Percentiles rank a stretch among this genome's conserved stretches.
Evolutionary conservation across 257 asterid genomes (phyloP).

Genomic region (Solanum pennellii): DNA sequence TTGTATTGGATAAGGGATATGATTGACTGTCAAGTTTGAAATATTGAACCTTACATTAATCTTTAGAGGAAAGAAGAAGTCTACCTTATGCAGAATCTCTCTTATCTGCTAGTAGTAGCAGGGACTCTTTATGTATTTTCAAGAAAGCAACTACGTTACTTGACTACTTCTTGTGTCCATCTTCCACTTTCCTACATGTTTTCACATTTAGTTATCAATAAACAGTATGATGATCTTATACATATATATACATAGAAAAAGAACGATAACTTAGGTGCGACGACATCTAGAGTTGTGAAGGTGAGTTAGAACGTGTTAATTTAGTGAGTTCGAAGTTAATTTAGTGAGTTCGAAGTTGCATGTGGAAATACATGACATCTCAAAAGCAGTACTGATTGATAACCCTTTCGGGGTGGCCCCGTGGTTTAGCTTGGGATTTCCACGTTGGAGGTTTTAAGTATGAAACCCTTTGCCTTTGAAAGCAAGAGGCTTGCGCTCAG

Average conservation of each 20-base stretch:
- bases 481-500: too few relatives aligned
- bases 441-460: too few relatives aligned
- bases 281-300: background rate
- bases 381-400: background rate
- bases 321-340: background rate
- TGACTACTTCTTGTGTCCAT: background rate
- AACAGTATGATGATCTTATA: background rate
- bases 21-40: background rate
- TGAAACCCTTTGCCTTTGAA: too few relatives aligned
- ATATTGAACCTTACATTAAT: background rate
- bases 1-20: background rate
- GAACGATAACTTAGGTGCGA: background rate
- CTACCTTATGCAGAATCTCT: background rate
- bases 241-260: too few relatives aligned
- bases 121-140: background rate
- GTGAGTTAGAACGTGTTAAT: background rate
- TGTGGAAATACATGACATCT: background rate
- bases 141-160: background rate
- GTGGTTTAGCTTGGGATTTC: too few relatives aligned
- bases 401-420: background rate
- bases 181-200: background rate
- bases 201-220: background rate
- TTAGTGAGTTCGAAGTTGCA: background rate
- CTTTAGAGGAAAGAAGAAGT: background rate
- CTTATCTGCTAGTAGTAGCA: background rate